These are phyloP conservation scores for Jamesozyma hellenica DNA, from an alignment of 805 yeast species.

Conservation along the genomic window DNA sequence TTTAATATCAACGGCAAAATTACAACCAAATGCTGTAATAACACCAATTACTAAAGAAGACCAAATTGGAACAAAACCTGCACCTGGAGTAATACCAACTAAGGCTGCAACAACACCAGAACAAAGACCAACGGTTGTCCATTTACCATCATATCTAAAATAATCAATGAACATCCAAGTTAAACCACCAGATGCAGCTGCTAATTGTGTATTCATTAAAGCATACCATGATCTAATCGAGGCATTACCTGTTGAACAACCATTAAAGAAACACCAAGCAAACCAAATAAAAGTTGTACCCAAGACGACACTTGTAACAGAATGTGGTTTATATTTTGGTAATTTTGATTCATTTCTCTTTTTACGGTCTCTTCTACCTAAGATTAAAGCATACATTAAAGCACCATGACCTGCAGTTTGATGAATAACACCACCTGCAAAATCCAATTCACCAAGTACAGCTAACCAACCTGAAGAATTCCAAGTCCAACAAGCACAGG, in stretches of 20 bases:
- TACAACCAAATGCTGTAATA: conserved; percentile 66
- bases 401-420: conserved; percentile 92
- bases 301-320: conserved; percentile 78
- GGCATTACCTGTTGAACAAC: conserved; percentile 94
- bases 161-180: conserved; percentile 91
- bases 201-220: conserved; percentile 81
- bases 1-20: conserved; percentile 78
- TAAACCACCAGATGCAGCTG: conserved; percentile 88
- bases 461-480: conserved; percentile 86
- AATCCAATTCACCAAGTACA: conserved; percentile 77
- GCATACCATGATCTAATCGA: conserved; percentile 92
- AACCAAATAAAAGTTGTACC: conserved; percentile 96
- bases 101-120: conserved; percentile 90
- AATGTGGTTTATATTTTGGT: conserved; percentile 90
- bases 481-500: conserved; percentile 97
- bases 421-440: conserved; percentile 98
- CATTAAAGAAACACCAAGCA: conserved; percentile 94
- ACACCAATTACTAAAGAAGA: conserved; percentile 78
- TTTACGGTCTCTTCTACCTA: conserved; percentile 92
- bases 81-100: conserved; percentile 94
- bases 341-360: conserved; percentile 45
- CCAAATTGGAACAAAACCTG: conserved; percentile 92
- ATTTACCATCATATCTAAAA: conserved; percentile 74
- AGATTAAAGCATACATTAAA: conserved; percentile 78
- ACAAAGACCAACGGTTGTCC: conserved; percentile 92